phyloP scores from a whole-genome alignment of 345 rosid species.

The Chamaenerion angustifolium region DNA sequence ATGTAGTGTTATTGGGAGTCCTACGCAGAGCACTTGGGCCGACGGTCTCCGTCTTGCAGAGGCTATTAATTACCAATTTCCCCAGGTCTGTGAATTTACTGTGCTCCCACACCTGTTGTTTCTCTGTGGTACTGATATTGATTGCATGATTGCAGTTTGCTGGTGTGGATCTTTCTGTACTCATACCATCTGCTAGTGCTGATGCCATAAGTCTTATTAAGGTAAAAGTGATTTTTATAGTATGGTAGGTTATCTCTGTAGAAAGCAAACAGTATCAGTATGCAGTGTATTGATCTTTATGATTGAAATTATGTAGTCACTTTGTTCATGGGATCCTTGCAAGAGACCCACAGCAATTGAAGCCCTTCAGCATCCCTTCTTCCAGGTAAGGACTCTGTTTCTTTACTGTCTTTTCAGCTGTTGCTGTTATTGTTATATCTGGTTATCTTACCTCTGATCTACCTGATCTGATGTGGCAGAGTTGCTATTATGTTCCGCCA shows the following conservation, averaged over 20 bases:
- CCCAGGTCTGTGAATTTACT: conserved; percentile 27
- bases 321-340: conserved; percentile 95
- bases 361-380: conserved; percentile 89
- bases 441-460: no score
- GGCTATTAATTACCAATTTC: conserved; percentile 65
- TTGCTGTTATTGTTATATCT: no score
- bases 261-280: not conserved
- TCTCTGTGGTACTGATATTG: no score
- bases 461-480: conserved; percentile 18
- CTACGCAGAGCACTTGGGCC: conserved; percentile 62
- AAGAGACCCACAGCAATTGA: conserved; percentile 79
- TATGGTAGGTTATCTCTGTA: no score
- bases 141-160: conserved; percentile 25
- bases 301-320: conserved; percentile 24
- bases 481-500: conserved; percentile 84
- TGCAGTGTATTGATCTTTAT: not conserved
- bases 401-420: not conserved
- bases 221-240: conserved; percentile 15
- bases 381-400: conserved; percentile 36
- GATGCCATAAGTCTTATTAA: conserved; percentile 56
- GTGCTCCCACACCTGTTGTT: no score
- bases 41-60: conserved; percentile 84
- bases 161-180: conserved; percentile 38
- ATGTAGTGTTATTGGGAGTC: conserved; percentile 78
- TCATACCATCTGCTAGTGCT: conserved; percentile 54